Evolutionary conservation across 495 filamentous ascomycete genomes (phyloP).

Genomic region (Penicillium waksmanii): DNA sequence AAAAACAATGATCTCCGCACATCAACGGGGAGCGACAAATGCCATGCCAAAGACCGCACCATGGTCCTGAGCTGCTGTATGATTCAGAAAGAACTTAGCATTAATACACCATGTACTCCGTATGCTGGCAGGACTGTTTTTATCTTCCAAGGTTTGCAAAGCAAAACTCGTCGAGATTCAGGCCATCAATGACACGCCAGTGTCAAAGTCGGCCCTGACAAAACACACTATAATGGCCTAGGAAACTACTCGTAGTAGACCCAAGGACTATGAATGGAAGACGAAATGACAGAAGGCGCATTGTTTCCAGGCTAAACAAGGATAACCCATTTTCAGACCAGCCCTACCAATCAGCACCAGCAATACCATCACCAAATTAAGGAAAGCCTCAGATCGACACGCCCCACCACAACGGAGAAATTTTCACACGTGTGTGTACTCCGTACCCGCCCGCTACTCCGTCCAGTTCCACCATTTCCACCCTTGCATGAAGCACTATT

Average conservation of each 20-base stretch:
- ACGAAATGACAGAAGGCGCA: not conserved
- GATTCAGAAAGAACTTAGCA: too few species aligned
- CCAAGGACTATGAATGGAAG: not conserved
- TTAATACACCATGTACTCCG: too few species aligned
- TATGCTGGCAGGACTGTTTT: not conserved
- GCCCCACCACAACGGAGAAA: not conserved
- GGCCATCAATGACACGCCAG: not conserved
- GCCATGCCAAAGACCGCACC: too few species aligned
- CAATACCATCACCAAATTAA: not conserved
- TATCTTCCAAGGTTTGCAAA: not conserved
- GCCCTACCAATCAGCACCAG: not conserved
- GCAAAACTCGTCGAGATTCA: not conserved
- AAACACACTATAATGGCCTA: not conserved
- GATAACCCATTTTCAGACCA: not conserved
- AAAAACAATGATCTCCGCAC: not conserved
- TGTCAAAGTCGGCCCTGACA: not conserved
- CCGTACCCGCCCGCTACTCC: not conserved
- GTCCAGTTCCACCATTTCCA: not conserved
- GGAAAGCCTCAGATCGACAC: constrained; percentile 1
- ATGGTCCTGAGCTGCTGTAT: too few species aligned
- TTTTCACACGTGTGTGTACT: not conserved
- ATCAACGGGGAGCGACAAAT: not conserved
- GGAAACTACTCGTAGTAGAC: too few species aligned
- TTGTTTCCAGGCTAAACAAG: not conserved
- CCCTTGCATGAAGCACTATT: constrained; percentile 2